Conservation (phyloP, 768 basidiomycete genomes). For the Mycena epipterygia region DNA sequence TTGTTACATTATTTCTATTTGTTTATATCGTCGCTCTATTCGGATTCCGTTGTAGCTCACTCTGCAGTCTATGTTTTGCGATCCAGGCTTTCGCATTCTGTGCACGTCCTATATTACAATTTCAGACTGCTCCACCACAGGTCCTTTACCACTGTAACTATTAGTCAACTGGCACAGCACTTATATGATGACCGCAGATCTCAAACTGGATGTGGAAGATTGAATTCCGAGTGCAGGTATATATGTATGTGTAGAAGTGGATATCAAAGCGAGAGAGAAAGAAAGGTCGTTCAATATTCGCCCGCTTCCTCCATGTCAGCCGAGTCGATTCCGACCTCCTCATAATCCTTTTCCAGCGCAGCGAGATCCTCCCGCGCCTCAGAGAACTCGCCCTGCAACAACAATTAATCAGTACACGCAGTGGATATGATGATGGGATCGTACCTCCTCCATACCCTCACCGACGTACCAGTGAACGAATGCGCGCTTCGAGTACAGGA, state of each 20-base stretch:
- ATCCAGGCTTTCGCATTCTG: conserved; percentile 5
- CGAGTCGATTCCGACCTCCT: conserved; percentile 79
- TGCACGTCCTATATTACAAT: not conserved
- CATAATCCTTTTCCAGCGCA: conserved; percentile 98
- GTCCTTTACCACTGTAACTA: conserved; percentile 4
- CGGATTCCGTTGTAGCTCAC: conserved; percentile 24
- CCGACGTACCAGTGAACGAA: conserved; percentile 92
- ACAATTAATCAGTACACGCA: not conserved
- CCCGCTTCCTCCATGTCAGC: conserved; percentile 61
- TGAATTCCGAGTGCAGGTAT: conserved; percentile 30
- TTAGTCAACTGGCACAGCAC: conserved; percentile 12
- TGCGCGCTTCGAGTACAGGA: conserved; percentile 96
- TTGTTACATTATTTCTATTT: conserved; percentile 32
- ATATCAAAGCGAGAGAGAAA: not conserved
- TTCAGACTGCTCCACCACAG: conserved; percentile 5
- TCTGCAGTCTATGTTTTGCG: conserved; percentile 17
- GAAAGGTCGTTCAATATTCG: conserved; percentile 19
- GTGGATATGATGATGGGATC: not conserved
- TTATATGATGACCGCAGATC: not conserved
- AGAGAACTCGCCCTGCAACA: conserved; percentile 89
- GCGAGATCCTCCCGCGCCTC: conserved; percentile 99
- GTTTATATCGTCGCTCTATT: conserved; percentile 28
- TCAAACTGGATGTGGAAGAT: conserved; percentile 7
- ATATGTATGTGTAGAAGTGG: conserved; percentile 17
- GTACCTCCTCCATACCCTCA: conserved; percentile 80